Evolutionary conservation across 169 alveolate genomes (phyloP).

Genomic region (Cryptosporidium sp.): DNA sequence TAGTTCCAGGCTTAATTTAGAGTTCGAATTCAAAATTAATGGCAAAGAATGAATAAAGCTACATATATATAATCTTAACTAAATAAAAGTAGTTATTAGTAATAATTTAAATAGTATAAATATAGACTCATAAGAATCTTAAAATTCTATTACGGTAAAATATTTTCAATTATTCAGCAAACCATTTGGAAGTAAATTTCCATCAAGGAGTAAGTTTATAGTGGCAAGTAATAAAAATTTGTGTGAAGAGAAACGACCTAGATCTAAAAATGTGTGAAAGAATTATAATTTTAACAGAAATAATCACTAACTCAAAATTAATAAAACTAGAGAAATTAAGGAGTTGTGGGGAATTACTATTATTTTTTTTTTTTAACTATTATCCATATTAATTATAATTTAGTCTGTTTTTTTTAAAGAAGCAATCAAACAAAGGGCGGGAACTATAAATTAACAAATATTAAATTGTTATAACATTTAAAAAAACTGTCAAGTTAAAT

Average conservation of each 20-base stretch:
- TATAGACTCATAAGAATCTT: too few relatives aligned
- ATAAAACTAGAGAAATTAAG: background rate
- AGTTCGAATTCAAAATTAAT: too few relatives aligned
- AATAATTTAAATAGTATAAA: too few relatives aligned
- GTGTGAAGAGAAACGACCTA: background rate
- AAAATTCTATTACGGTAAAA: too few relatives aligned
- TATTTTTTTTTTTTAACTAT: background rate
- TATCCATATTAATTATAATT: background rate
- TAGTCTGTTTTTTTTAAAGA: background rate
- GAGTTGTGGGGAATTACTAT: background rate
- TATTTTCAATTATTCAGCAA: too few relatives aligned
- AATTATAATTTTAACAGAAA: background rate
- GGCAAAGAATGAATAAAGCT: too few relatives aligned
- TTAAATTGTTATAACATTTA: background rate
- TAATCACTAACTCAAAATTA: background rate
- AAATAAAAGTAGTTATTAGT: too few relatives aligned
- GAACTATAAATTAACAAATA: background rate
- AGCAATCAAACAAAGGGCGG: background rate
- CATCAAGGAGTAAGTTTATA: too few relatives aligned
- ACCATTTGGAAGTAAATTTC: too few relatives aligned
- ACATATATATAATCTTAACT: too few relatives aligned
- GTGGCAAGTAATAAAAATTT: background rate
- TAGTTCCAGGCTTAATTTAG: background rate
- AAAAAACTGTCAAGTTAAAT: background rate
- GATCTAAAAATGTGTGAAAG: constrained; percentile 19